Evolutionary conservation across 306 rosid genomes (phyloP), one percentile per base, ranked within the genome.

Genomic region (Cucurbita ficifolia): DNA sequence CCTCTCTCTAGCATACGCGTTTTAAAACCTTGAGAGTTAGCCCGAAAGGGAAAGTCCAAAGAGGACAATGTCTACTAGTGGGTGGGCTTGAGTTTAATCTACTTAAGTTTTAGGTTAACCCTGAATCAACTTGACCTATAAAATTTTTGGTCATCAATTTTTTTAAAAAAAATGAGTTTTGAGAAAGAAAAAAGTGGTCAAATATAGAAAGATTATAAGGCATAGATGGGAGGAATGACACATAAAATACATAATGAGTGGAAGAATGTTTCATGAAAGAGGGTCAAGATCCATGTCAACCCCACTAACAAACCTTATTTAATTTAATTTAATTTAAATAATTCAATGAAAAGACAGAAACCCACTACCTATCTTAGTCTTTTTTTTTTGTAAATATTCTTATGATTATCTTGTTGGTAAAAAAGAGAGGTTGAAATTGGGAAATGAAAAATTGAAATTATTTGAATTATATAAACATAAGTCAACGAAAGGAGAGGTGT

Each of bases 271-370:
- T 87, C 89, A 86, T 86, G 51, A 73, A 83, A 83, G 88, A 89
- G 90, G 81, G 92, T 90, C 96, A 90, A 88, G 81, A 87, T 81
- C 89, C 87, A 86, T 88, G 98, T 93, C 94, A 93, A 90, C 87
- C 88, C 92, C 89, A 84, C 90, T 85, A 77, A 42, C 54, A 75
- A 1, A 42, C 11, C 2, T 5, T 5, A 36, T 14, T 33, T 13
- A 33, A 35, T 7, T 16, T 1, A 7, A n/a, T 4, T 17, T 51
- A 14, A 11, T 46, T 10, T 4, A 36, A 61, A 17, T 3, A 17
- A 60, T 12, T 46, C 56, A 72, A 81, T 80, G 95, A 84, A 68
- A 78, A 75, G 83, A 86, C 88, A 81, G 58, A 80, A 78, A 49
- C 78, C 88, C 90, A 83, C 91, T 75, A 79, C 5, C 56, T 46